Evolutionary conservation across 148 eudicot species (phyloP), one percentile per base, ranked within the genome.

Genomic region (Vaccinium myrtillus): DNA sequence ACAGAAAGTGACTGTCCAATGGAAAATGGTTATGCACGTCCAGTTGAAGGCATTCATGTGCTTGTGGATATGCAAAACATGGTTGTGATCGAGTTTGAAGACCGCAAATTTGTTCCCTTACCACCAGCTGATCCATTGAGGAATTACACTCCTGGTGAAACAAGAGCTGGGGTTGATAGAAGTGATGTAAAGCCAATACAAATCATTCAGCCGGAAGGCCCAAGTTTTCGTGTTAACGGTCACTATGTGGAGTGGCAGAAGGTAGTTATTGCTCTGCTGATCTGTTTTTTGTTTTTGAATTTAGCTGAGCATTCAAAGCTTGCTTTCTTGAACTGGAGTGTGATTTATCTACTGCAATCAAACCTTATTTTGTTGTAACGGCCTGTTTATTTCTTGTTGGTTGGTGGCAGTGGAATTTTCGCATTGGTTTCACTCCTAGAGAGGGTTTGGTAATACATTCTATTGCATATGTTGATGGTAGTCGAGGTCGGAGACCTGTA

Each of bases 21-120:
- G 94, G 99, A 97, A 89, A 97, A 97, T 89, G 99, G 99, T 61
- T 97, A 97, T 88, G 99, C 99, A 84, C 98, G 98, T 10, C 99
- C 99, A 75, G 98, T 97, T 81, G 99, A 97, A 91, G 99, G 99
- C 86, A 97, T 97, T 82, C 89, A 94, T 88, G 93, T 97, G 14
- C 91, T 95, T 50, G 96, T 97, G 83, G 99, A 97, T 90, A 93
- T 97, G 95, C 98, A 97, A 86, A 94, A 93, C 84, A 97, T 95
- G 98, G 94, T 93, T 70, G 96, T 97, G 82, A 86, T 97, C 27
- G 98, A 97, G 91, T 97, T 95, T 87, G 98, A 95, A 89, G 99
- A 97, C 87, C 95, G 95, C 32, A 97, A 92, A 82, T 90, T 97
- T 86, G 99, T 97, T 81, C 99, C 98, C 8, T 87, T 97, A 51